These are phyloP conservation scores for Ramalina intermedia DNA, from an alignment of 495 filamentous ascomycete genomes.

Conservation along the genomic window DNA sequence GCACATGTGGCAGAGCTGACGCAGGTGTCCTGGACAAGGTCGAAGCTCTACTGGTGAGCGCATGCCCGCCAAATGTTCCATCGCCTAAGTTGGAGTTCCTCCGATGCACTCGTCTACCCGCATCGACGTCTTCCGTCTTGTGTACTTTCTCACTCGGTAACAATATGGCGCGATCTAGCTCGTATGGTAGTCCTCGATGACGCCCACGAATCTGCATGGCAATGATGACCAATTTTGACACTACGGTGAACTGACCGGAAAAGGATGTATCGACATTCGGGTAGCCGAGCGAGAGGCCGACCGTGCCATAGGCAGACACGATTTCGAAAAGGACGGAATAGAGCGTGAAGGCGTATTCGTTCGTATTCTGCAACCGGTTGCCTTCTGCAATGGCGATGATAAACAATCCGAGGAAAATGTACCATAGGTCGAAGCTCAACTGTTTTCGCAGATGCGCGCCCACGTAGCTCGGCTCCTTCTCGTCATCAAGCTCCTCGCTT, in stretches of 20 bases:
- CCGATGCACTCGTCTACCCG: constrained; percentile 34
- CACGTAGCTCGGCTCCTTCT: constrained; percentile 60
- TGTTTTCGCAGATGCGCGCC: constrained; percentile 78
- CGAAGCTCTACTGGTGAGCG: constrained; percentile 3
- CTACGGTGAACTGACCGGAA: constrained; percentile 56
- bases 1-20: not conserved
- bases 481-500: constrained; percentile 36
- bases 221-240: constrained; percentile 85
- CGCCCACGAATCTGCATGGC: constrained; percentile 87
- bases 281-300: constrained; percentile 80
- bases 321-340: constrained; percentile 83
- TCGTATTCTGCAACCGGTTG: constrained; percentile 35
- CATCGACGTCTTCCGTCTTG: constrained; percentile 48
- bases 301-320: constrained; percentile 86
- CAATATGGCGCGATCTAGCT: constrained; percentile 79
- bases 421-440: constrained; percentile 91
- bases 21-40: constrained; percentile 1
- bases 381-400: constrained; percentile 79
- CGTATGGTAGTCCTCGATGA: constrained; percentile 83
- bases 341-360: constrained; percentile 53
- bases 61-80: constrained; percentile 9
- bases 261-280: constrained; percentile 61
- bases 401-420: constrained; percentile 78
- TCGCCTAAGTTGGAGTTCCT: constrained; percentile 39
- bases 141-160: constrained; percentile 67